A percentile compares a stretch with the other conserved stretches of the same genome.
Evolutionary conservation across 1,284 basidiomycete species (phyloP).

Genomic region (Rugiboletus extremiorientalis): DNA sequence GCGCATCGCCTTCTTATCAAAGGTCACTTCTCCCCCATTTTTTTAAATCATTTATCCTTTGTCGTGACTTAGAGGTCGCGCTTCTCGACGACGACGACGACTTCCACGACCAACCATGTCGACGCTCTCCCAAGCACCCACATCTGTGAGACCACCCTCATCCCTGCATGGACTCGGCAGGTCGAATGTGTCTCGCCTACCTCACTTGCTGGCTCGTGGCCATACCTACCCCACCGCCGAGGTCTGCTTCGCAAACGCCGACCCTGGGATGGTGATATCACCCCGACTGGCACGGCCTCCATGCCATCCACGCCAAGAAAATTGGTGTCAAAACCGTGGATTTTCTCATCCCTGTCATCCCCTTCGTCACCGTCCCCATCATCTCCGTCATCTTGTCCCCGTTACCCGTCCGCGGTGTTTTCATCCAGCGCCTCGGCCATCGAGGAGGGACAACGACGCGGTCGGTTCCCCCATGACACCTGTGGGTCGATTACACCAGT

Average conservation of each 20-base stretch:
- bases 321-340: not conserved
- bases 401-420: not conserved
- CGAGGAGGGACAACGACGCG: not conserved
- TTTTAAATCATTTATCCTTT: not conserved
- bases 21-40: not conserved
- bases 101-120: constrained; percentile 48
- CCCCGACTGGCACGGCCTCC: constrained; percentile 1
- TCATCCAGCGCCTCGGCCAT: not conserved
- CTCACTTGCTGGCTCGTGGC: constrained; percentile 26
- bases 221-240: constrained; percentile 24
- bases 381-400: no score
- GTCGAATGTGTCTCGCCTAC: constrained; percentile 11
- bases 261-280: constrained; percentile 11
- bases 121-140: constrained; percentile 18
- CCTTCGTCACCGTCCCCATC: not conserved
- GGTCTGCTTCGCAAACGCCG: constrained; percentile 30
- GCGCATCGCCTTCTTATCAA: not conserved
- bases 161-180: constrained; percentile 2
- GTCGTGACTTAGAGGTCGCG: constrained; percentile 40
- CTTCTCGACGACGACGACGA: constrained; percentile 53
- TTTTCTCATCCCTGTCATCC: not conserved
- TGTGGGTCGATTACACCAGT: not conserved
- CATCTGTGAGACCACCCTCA: constrained; percentile 4
- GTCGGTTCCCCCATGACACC: constrained; percentile 6
- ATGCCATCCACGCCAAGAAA: constrained; percentile 18